phyloP scores from a whole-genome alignment of 768 basidiomycete species.

The Phaeotremella skinneri region DNA sequence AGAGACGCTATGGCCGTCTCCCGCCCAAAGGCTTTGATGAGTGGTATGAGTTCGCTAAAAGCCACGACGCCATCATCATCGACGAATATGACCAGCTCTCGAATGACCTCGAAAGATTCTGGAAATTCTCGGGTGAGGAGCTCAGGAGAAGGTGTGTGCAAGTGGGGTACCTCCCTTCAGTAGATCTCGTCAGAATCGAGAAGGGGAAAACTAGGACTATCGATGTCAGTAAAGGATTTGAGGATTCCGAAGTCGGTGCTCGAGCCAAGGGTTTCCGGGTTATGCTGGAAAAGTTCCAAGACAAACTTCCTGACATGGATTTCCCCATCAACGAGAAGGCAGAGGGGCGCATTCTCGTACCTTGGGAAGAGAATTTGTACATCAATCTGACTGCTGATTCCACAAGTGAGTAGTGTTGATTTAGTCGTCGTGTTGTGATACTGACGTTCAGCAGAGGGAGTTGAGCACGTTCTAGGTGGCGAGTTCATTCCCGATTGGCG shows the following conservation, averaged over 20 bases:
- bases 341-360: slow-evolving; percentile 87
- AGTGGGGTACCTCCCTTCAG: slow-evolving; percentile 75
- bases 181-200: slow-evolving; percentile 79
- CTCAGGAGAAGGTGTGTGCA: slow-evolving; percentile 61
- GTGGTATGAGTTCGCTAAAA: slow-evolving; percentile 65
- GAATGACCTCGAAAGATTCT: slow-evolving; percentile 80
- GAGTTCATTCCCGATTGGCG: slow-evolving; percentile 79
- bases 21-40: slow-evolving; percentile 52
- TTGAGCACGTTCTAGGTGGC: slow-evolving; percentile 62
- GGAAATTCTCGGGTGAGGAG: slow-evolving; percentile 69
- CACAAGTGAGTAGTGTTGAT: slow-evolving; percentile 40
- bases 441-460: slow-evolving; percentile 53
- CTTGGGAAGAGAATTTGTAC: slow-evolving; percentile 79
- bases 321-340: slow-evolving; percentile 90
- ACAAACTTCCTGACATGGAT: slow-evolving; percentile 84
- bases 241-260: slow-evolving; percentile 69
- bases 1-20: slow-evolving; percentile 39
- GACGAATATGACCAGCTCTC: slow-evolving; percentile 82
- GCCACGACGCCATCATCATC: slow-evolving; percentile 70
- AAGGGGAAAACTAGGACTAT: slow-evolving; percentile 63
- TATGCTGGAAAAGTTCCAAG: slow-evolving; percentile 71
- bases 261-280: slow-evolving; percentile 72
- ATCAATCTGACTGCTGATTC: slow-evolving; percentile 65
- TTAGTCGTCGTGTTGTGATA: background rate
- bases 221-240: slow-evolving; percentile 62